Conservation (phyloP, 129 eudicot genomes). For the Kitagawia praeruptora region DNA sequence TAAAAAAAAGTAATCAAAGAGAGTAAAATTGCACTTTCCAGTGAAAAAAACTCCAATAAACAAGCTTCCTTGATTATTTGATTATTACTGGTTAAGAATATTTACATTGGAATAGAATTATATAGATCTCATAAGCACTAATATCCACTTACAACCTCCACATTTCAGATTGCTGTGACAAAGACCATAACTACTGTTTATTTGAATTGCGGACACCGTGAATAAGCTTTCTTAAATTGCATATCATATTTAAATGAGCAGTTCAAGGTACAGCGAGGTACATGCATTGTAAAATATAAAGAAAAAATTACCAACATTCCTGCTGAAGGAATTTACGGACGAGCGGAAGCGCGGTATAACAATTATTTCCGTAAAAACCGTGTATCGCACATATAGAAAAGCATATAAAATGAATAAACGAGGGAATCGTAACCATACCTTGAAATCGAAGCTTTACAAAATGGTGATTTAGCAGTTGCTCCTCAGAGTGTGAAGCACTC, state of each 20-base stretch:
- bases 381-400: too few species aligned
- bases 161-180: neutral
- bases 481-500: too few species aligned
- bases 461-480: too few species aligned
- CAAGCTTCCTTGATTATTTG: neutral
- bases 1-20: neutral
- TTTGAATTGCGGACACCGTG: neutral
- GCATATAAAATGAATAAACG: too few species aligned
- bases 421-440: too few species aligned
- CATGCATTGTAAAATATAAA: neutral
- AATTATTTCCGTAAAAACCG: too few species aligned
- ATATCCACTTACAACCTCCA: neutral
- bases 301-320: constrained; percentile 44
- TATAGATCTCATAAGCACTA: neutral
- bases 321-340: too few species aligned
- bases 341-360: too few species aligned
- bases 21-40: neutral
- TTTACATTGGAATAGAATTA: neutral
- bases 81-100: neutral
- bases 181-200: neutral
- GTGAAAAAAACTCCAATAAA: neutral
- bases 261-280: neutral
- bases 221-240: neutral
- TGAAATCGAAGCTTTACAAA: too few species aligned
- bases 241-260: neutral